A percentile compares a stretch with the other conserved stretches of the same genome.
Evolutionary conservation across 2,329 filamentous ascomycete genomes (phyloP).

Genomic region (Septoria linicola): DNA sequence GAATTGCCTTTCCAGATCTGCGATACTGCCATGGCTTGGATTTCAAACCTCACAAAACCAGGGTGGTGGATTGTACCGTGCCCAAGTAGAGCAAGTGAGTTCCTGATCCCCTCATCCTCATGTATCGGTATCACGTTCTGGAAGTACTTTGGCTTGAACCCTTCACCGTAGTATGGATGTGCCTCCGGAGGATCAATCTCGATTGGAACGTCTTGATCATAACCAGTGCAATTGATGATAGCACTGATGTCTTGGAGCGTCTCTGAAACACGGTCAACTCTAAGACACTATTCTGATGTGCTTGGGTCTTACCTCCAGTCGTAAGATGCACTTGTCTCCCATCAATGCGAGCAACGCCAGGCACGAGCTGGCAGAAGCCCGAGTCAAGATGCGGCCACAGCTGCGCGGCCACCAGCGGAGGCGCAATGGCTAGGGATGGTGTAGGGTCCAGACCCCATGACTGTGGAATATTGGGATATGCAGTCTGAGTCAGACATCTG

Average conservation of each 20-base stretch:
- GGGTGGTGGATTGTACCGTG: conserved; percentile 13
- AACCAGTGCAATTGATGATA: conserved; percentile 19
- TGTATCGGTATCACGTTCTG: conserved; percentile 16
- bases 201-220: background rate
- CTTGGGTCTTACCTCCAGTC: conserved; percentile 1
- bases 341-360: conserved; percentile 7
- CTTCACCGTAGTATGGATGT: background rate
- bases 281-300: background rate
- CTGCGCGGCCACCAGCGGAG: conserved; percentile 8
- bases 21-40: conserved; percentile 11
- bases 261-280: background rate
- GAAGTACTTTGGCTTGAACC: conserved; percentile 6
- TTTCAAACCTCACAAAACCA: conserved; percentile 5
- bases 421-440: background rate
- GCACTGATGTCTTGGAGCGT: conserved; percentile 5
- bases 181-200: conserved; percentile 11
- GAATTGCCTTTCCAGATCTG: conserved; percentile 18
- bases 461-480: conserved; percentile 7
- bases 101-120: background rate
- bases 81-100: conserved; percentile 11
- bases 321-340: conserved; percentile 3
- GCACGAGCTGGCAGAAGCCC: conserved; percentile 2
- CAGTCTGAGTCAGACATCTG: conserved; percentile 2
- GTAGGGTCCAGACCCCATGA: conserved; percentile 11
- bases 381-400: conserved; percentile 15